Base-by-base conservation (phyloP, 352 stramenopile genomes). In the Sclerospora graminicola region DNA sequence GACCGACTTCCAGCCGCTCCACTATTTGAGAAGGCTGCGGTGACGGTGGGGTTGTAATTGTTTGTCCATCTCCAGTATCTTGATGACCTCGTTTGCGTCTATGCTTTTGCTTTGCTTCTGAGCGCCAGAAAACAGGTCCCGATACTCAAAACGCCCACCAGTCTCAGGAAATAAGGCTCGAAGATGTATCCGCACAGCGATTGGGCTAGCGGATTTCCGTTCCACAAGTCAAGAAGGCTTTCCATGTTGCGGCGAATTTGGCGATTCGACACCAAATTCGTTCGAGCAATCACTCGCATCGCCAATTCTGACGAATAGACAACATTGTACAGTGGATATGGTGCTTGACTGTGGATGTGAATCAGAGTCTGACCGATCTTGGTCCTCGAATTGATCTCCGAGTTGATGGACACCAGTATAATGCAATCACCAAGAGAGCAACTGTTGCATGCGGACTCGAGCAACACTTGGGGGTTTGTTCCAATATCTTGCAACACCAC, bases 161-260 rank as follows among this genome's bases (percentile, higher is more conserved):
- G 23, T 6, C 8, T 69, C 36, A 73, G 54, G 0, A 26, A 28
- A 54, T 73, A 19, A 9, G 54, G 50, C 51, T 66, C 52, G 34
- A 69, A 69, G 30, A 68, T 53, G 33, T 71, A 68, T 14, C 45
- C 41, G 18, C 61, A 71, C 26, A 71, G 28, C 41, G 53, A 43
- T 56, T 54, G 45, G 0, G 37, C 43, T 18, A 71, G 57, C 20
- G 53, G 50, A 43, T 63, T 54, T 41, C 26, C 46, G 42, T 55
- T 32, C 19, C 48, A 69, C 10, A 49, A 60, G 36, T 29, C 16
- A n/a, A 71, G 34, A 63, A 64, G 42, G 30, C 18, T 46, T 60
- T 65, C 27, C 53, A 68, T 57, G 7, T 39, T n/a, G 55, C 8
- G 14, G 8, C 40, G 52, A 43, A 59, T 57, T 20, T 15, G 29